Percentiles rank a stretch among this genome's conserved stretches.
These are phyloP conservation scores for Cymodocea nodosa DNA, from an alignment of 116 monocot species.

Conservation along the genomic window DNA sequence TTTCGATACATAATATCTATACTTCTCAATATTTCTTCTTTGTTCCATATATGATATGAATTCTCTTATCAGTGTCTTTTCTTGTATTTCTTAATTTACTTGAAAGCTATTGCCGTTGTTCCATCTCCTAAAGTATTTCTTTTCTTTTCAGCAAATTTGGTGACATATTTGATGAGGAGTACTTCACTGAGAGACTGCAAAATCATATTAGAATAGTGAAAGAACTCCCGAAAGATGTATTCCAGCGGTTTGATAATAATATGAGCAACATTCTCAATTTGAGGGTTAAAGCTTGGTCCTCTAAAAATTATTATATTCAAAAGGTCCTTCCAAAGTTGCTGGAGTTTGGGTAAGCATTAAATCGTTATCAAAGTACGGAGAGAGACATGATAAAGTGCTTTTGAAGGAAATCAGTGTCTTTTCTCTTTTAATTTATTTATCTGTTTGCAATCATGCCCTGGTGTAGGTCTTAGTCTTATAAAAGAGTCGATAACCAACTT, in stretches of 20 bases:
- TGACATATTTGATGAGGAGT: conserved; percentile 97
- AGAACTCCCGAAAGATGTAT: conserved; percentile 65
- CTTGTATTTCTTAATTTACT: background rate
- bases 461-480: too few relatives aligned
- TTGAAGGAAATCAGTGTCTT: background rate
- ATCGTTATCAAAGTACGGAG: background rate
- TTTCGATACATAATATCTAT: too few relatives aligned
- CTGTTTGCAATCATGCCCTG: too few relatives aligned
- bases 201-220: conserved; percentile 69
- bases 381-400: background rate
- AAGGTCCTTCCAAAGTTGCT: conserved; percentile 86
- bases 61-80: too few relatives aligned
- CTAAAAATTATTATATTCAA: conserved; percentile 58
- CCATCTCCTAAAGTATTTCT: background rate
- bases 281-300: conserved; percentile 73
- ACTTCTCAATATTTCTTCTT: too few relatives aligned
- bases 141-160: conserved; percentile 71
- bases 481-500: too few relatives aligned
- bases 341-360: conserved; percentile 50
- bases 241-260: conserved; percentile 74
- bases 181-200: conserved; percentile 65
- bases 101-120: background rate
- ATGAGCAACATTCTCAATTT: conserved; percentile 85
- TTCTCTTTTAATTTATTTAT: too few relatives aligned
- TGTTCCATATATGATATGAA: too few relatives aligned